phyloP scores from a whole-genome alignment of 352 stramenopile species.

The Phytophthora vignae region DNA sequence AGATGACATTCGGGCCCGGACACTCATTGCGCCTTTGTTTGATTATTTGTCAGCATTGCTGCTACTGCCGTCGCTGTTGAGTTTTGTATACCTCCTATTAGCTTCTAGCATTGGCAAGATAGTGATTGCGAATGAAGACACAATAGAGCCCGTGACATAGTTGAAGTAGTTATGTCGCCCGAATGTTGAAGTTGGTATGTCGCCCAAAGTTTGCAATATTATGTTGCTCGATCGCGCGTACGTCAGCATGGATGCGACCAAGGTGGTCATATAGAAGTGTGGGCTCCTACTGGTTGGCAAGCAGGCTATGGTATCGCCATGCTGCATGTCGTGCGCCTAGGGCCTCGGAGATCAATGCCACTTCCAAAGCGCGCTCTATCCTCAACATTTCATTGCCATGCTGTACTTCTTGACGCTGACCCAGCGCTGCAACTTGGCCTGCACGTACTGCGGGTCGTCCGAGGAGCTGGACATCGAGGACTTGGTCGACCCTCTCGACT shows the following conservation, averaged over 20 bases:
- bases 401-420: slow-evolving; percentile 41
- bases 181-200: neutral
- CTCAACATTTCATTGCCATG: slow-evolving; percentile 4
- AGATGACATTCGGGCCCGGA: too few relatives aligned
- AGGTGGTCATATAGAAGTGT: slow-evolving; percentile 29
- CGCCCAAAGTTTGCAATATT: too few relatives aligned
- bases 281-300: slow-evolving; percentile 18
- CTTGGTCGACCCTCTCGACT: slow-evolving; percentile 31
- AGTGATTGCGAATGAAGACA: too few relatives aligned
- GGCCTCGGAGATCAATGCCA: neutral
- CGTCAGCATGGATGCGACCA: slow-evolving; percentile 26
- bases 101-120: too few relatives aligned
- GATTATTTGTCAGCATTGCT: too few relatives aligned
- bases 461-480: slow-evolving; percentile 46
- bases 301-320: neutral
- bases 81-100: too few relatives aligned
- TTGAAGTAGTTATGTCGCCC: neutral
- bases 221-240: neutral
- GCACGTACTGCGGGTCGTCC: slow-evolving; percentile 48
- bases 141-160: too few relatives aligned
- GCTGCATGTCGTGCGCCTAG: neutral
- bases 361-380: neutral
- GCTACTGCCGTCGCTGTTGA: too few relatives aligned
- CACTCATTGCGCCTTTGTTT: too few relatives aligned
- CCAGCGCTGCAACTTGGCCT: slow-evolving; percentile 45